Conservation (phyloP, 73 alveolate species). For the Stentor coeruleus region DNA sequence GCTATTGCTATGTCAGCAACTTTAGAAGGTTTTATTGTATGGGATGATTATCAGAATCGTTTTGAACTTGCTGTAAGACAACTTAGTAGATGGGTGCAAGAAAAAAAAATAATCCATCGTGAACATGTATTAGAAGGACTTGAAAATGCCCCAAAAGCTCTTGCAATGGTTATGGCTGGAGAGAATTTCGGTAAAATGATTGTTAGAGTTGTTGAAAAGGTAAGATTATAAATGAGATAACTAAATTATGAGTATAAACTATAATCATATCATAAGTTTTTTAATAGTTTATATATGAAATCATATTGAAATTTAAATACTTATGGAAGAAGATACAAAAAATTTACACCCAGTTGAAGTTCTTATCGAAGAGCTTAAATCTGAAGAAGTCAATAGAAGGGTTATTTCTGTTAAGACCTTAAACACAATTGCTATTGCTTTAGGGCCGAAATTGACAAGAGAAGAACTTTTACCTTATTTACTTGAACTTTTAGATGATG, state of each 20-base stretch:
- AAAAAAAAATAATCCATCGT: background rate
- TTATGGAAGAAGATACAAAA: no score
- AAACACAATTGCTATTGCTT: slow-evolving; percentile 72
- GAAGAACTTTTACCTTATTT: slow-evolving; percentile 39
- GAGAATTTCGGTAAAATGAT: slow-evolving; percentile 24
- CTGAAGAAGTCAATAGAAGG: slow-evolving; percentile 67
- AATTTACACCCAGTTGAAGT: background rate
- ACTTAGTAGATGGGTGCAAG: background rate
- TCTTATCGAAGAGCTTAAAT: slow-evolving; percentile 68
- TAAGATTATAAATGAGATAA: no score
- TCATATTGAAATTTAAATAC: no score
- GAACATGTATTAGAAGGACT: slow-evolving; percentile 21
- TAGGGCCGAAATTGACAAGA: slow-evolving; percentile 95
- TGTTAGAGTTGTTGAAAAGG: no score
- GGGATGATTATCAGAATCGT: slow-evolving; percentile 14
- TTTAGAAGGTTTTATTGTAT: slow-evolving; percentile 11
- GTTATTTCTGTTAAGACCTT: slow-evolving; percentile 73
- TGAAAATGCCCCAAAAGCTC: slow-evolving; percentile 28
- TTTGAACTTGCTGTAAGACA: background rate
- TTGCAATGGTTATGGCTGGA: background rate
- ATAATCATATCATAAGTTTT: no score
- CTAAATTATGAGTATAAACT: no score
- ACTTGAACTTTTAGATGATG: slow-evolving; percentile 89
- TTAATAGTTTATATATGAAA: no score
- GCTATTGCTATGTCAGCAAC: slow-evolving; percentile 29